Evolutionary conservation across 768 basidiomycete genomes (phyloP).

Genomic region (Scleroderma bovista): DNA sequence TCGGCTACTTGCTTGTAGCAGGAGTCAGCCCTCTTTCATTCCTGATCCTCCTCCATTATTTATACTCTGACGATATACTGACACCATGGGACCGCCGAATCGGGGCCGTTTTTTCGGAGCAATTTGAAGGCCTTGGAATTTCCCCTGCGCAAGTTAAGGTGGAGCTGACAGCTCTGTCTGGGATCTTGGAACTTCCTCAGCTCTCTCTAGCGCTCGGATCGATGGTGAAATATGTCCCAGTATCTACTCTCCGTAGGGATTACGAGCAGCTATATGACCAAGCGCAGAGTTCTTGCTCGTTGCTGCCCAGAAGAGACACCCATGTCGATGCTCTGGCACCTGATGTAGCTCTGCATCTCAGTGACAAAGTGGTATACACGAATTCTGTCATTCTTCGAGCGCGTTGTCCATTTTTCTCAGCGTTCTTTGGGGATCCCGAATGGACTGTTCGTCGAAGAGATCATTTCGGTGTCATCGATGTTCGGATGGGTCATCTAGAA

Average conservation of each 20-base stretch:
- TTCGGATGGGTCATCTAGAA: conserved; percentile 67
- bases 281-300: conserved; percentile 6
- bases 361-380: conserved; percentile 56
- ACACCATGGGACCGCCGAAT: conserved; percentile 83
- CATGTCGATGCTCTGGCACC: conserved; percentile 34
- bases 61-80: conserved; percentile 84
- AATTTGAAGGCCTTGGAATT: conserved; percentile 36
- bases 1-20: conserved; percentile 29
- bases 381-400: conserved; percentile 79
- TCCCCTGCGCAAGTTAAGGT: conserved; percentile 46
- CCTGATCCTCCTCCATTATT: conserved; percentile 72
- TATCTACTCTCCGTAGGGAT: conserved; percentile 44
- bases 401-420: conserved; percentile 76
- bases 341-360: conserved; percentile 69
- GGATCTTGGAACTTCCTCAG: conserved; percentile 50
- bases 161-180: conserved; percentile 58
- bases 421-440: conserved; percentile 74
- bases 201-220: conserved; percentile 54
- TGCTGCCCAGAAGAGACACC: conserved; percentile 3
- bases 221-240: conserved; percentile 50
- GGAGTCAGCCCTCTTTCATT: conserved; percentile 61
- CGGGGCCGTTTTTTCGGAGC: conserved; percentile 35
- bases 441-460: conserved; percentile 72
- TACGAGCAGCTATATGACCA: conserved; percentile 45
- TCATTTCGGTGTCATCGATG: conserved; percentile 44